Conservation (phyloP, 1,284 basidiomycete genomes). For the Ganoderma resinaceum region DNA sequence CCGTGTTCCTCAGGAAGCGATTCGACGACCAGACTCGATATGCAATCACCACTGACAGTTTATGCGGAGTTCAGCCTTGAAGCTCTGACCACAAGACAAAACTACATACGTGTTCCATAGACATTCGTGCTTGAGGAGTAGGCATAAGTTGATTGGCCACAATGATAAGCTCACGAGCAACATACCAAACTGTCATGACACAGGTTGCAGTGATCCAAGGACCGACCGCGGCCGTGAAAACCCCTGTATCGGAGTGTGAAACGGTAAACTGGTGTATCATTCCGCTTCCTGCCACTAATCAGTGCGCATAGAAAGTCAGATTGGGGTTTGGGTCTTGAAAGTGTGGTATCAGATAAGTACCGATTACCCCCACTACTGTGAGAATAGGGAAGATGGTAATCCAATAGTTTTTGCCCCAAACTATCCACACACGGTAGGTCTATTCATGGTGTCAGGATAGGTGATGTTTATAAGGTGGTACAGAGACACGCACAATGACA, state of each 20-base stretch:
- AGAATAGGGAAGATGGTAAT: not conserved
- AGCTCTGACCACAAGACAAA: not conserved
- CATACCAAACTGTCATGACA: not conserved
- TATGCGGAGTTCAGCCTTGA: not conserved
- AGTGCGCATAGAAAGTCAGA: not conserved
- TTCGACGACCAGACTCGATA: not conserved
- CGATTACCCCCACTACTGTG: not conserved
- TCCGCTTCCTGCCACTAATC: too few species aligned
- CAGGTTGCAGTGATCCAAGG: not conserved
- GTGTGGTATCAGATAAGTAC: not conserved
- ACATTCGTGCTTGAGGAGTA: not conserved
- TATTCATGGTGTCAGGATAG: not conserved
- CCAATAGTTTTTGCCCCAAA: not conserved
- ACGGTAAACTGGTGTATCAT: not conserved
- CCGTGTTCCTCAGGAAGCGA: not conserved
- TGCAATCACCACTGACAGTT: not conserved
- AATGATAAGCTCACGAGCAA: not conserved
- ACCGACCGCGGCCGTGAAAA: not conserved
- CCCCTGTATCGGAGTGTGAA: not conserved
- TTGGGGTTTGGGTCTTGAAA: not conserved
- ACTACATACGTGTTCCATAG: not conserved
- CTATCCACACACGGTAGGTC: constrained; percentile 8
- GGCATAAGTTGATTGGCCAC: not conserved
- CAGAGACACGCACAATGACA: not conserved
- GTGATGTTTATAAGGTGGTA: not conserved